Conservation (phyloP, 352 stramenopile genomes). For the Globisporangium nodosum region DNA sequence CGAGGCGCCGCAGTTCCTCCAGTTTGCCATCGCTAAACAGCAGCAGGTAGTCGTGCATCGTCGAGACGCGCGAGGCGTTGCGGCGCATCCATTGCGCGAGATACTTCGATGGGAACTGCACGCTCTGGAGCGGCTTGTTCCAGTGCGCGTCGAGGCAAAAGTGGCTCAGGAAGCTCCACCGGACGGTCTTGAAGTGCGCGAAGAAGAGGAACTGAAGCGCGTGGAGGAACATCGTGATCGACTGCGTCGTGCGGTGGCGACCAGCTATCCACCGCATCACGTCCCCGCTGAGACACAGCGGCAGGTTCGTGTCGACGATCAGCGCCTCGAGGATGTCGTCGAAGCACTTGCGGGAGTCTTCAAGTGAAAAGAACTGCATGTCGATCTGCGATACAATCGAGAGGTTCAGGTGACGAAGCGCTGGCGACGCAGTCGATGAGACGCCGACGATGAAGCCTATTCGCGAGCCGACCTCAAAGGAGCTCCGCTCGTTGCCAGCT, state of each 20-base stretch:
- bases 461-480: constrained; percentile 8
- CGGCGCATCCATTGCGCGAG: constrained; percentile 19
- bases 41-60: constrained; percentile 21
- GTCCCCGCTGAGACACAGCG: constrained; percentile 41
- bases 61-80: constrained; percentile 2
- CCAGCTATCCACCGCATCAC: constrained; percentile 41
- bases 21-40: constrained; percentile 33
- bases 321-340: constrained; percentile 69
- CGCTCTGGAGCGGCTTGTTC: constrained; percentile 16
- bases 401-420: constrained; percentile 57
- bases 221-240: constrained; percentile 54
- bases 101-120: constrained; percentile 8
- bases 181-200: constrained; percentile 44
- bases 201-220: constrained; percentile 58
- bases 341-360: constrained; percentile 75
- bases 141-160: constrained; percentile 26
- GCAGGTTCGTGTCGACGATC: constrained; percentile 56
- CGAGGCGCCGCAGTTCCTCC: constrained; percentile 2
- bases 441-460: constrained; percentile 69
- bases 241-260: constrained; percentile 55
- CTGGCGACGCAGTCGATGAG: constrained; percentile 55
- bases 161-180: constrained; percentile 60
- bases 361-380: constrained; percentile 70
- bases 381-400: constrained; percentile 47
- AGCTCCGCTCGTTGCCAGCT: not conserved